Evolutionary conservation across 2,329 filamentous ascomycete species (phyloP), one percentile per base, ranked within the genome.

Genomic region (Gaeumannomyces tritici): DNA sequence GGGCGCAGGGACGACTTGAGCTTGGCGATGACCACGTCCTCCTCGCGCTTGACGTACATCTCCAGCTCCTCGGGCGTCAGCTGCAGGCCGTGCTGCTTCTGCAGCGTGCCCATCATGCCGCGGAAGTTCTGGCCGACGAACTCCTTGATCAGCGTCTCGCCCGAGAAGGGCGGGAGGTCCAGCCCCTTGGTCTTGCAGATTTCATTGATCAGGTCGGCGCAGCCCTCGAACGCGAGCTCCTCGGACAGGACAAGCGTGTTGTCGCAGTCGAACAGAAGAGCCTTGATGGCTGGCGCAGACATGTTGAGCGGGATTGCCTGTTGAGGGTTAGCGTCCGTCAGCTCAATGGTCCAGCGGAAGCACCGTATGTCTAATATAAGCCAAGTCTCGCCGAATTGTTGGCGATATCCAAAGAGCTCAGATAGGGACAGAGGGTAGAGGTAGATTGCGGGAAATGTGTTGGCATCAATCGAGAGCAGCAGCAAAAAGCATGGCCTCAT

Each of bases 51-150:
- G 65, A 96, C 90, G 73, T 91, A 96, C 55, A 72, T 74, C 69
- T 95, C 87, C 63, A 92, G 76, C 71, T 96, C 89, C 2, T 84
- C 85, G 26, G 81, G 74, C 29, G 76, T 69, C 76, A 96, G 84
- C 61, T 81, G 77, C 76, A 96, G 93, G 75, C 82, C 80, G 80
- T 90, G 87, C 75, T 89, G 88, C 74, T 85, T 78, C 75, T 92
- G 87, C 65, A 96, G 85, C 65, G 85, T 86, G 64, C 80, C 76
- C 77, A 96, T 87, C 90, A 96, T 96, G 76, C 91, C 90, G 68
- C 91, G 90, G 83, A 96, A 96, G 83, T 96, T 96, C 75, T 95
- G 89, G 70, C 93, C 92, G 69, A 96, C 91, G 71, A 96, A 96
- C 77, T 96, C 90, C 69, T 82, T 79, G 77, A 96, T 90, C 66